Evolutionary conservation across 2,329 filamentous ascomycete species (phyloP), one percentile per base, ranked within the genome.

Genomic region (Pleomassaria siparia): DNA sequence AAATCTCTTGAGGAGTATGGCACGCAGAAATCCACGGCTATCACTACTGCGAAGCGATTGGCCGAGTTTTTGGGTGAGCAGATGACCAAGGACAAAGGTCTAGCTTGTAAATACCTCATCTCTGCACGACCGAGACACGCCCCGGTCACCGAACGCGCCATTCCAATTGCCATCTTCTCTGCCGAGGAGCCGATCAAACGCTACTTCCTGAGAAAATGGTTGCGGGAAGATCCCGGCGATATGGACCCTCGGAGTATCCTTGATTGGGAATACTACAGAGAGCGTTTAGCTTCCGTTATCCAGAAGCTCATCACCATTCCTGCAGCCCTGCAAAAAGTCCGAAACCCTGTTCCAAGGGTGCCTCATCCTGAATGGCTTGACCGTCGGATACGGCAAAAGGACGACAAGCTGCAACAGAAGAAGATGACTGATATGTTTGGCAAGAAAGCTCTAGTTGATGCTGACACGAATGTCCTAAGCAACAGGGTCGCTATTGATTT

Each of bases 21-120:
- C 15, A 77, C 76, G 7, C 95, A 99, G 63, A 99, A 99, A 69
- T 97, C 92, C 0, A 99, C 94, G 1, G 96, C 94, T n/a, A 99
- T 99, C 69, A 99, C 94, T 2, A 99, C 94, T 0, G 94, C 94
- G 10, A 94, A 87, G 63, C 90, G 94, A 53, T 74, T 99, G 33
- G 94, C 94, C 28, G 94, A 99, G 64, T 99, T 99, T 67, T 69
- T 99, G 53, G 94, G 94, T 28, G 92, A 96, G 68, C 91, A 96
- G 66, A 99, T 99, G 95, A 86, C 96, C 62, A 99, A 99, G 67
- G 95, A 99, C 73, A 99, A 97, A 72, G 94, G 94, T 3, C 72
- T 99, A 59, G 99, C 99, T 76, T 99, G 94, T 85, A 97, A 97
- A 73, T 99, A 97, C 72, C 96, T 99, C 69, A 96, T 99, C 64